Evolutionary conservation across 1,139 yeast genomes (phyloP), one percentile per base, ranked within the genome.

Genomic region (Hansenula lynferdii): DNA sequence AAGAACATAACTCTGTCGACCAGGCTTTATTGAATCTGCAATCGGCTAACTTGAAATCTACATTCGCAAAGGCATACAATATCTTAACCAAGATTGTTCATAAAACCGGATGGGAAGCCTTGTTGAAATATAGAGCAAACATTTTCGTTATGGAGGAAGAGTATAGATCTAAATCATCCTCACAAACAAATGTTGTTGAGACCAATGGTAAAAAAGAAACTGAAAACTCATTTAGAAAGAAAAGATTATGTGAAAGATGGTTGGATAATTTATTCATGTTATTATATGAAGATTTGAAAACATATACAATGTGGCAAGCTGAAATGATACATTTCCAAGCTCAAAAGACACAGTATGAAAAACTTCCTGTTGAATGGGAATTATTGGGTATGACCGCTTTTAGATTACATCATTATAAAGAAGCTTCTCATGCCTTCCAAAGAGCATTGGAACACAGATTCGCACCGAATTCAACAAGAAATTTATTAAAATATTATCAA

Each of bases 71-170:
- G 56, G 96, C 96, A 0, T 94, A 92, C 59, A 85, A 81, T 42
- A 69, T 90, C 44, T 70, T 94, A 43, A 86, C 97, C 0, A 73
- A 71, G 34, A 80, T 92, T 49, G 94, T 81, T 20, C 73, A 76
- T 45, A 75, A 77, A 42, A 80, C 89, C 8, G 97, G 97, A 4
- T 94, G 99, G 99, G 95, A 89, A 50, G 72, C 80, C 20, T 68
- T 92, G 42, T 71, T 94, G 56, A 81, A 80, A 53, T 75, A 83
- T 48, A 78, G 98, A 55, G 90, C 96, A 11, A 80, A 81, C 48
- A 90, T 90, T 9, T 94, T 94, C 58, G 96, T 92, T 26, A 94
- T 94, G 98, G 97, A 92, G 56, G 96, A 87, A 53, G 98, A 94
- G 55, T 90, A 85, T 45, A 58, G 65, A 28, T 64, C 54, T 50